Conservation (phyloP, 2,329 filamentous ascomycete species). For the Aotearoamyces nothofagi region DNA sequence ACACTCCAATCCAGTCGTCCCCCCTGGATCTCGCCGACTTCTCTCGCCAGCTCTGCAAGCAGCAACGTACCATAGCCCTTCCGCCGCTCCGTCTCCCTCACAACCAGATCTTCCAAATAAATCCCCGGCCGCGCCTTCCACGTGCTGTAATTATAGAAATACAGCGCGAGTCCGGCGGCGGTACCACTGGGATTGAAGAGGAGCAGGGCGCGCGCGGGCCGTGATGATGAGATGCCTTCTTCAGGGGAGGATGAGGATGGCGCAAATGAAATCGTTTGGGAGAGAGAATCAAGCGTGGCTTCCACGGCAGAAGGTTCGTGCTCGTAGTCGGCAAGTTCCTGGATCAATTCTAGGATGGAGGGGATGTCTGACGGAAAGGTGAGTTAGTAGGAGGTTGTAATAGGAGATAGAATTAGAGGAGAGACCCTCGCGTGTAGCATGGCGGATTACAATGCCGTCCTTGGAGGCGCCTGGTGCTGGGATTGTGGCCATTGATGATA, state of each 20-base stretch:
- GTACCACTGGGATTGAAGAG: conserved; percentile 33
- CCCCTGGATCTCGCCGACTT: conserved; percentile 58
- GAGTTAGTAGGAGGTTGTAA: conserved; percentile 3
- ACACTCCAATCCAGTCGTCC: conserved; percentile 80
- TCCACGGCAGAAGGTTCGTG: conserved; percentile 58
- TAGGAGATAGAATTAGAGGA: conserved; percentile 1
- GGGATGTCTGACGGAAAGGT: conserved; percentile 47
- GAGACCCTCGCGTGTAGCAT: conserved; percentile 44
- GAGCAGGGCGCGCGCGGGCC: conserved; percentile 65
- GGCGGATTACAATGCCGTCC: conserved; percentile 27
- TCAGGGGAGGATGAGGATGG: conserved; percentile 27
- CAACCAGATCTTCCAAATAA: conserved; percentile 89
- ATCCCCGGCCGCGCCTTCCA: conserved; percentile 82
- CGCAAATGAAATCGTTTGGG: conserved; percentile 66
- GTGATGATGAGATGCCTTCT: conserved; percentile 36
- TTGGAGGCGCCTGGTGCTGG: conserved; percentile 2
- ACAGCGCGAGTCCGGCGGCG: conserved; percentile 66
- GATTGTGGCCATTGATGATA: too few species aligned
- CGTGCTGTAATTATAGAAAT: conserved; percentile 92
- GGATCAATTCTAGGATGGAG: conserved; percentile 67
- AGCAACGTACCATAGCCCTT: conserved; percentile 68
- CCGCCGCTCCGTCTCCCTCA: conserved; percentile 53
- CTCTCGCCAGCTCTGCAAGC: conserved; percentile 62
- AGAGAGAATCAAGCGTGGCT: conserved; percentile 62
- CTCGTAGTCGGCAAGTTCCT: conserved; percentile 79